These are phyloP conservation scores for Beauveria asiatica DNA, from an alignment of 2,329 filamentous ascomycete species.

Conservation along the genomic window DNA sequence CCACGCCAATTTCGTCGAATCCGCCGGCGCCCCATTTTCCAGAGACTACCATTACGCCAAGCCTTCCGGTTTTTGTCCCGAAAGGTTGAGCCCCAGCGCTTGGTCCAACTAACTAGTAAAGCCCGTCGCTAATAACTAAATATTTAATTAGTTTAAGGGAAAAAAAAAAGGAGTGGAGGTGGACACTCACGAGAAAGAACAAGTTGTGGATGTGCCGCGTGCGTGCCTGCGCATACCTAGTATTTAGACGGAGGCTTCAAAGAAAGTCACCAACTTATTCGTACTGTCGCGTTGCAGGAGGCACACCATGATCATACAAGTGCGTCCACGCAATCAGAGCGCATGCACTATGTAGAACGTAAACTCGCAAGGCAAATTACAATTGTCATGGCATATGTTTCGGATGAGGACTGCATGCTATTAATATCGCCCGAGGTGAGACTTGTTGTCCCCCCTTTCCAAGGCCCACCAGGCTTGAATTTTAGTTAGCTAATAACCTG, in stretches of 20 bases:
- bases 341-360: neutral
- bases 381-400: conserved; percentile 10
- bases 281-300: neutral
- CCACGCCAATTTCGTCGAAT: conserved; percentile 10
- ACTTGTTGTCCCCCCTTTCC: conserved; percentile 5
- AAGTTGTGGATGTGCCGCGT: neutral
- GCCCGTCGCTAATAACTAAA: neutral
- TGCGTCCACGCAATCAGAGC: conserved; percentile 13
- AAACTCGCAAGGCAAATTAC: conserved; percentile 5
- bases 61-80: conserved; percentile 9
- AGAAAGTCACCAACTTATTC: neutral
- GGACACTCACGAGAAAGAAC: neutral
- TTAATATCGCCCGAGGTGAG: conserved; percentile 12
- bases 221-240: neutral
- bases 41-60: conserved; percentile 7
- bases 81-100: conserved; percentile 2
- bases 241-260: neutral
- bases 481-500: neutral
- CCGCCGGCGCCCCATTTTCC: conserved; percentile 4
- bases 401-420: conserved; percentile 9
- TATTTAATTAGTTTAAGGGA: neutral
- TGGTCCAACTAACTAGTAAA: neutral
- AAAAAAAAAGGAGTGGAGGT: neutral
- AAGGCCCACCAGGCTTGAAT: conserved; percentile 2
- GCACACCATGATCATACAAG: neutral